Conservation (phyloP, 2,329 filamentous ascomycete species). For the Colletotrichum incanum region DNA sequence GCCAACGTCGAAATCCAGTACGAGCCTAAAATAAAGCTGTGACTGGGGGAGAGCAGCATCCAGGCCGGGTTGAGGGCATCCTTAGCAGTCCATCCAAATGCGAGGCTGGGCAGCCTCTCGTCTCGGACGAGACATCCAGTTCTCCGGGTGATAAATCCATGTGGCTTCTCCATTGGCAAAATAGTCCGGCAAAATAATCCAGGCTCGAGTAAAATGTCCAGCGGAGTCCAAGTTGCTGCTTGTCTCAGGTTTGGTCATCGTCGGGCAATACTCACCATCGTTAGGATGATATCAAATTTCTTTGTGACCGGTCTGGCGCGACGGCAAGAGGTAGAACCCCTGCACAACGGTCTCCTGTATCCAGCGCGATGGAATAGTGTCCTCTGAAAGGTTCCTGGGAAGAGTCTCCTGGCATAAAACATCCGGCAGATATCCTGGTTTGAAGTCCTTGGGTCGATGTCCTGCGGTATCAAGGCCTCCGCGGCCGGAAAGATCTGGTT, state of each 20-base stretch:
- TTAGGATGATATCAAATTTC: constrained; percentile 32
- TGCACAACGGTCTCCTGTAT: constrained; percentile 32
- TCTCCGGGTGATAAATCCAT: constrained; percentile 4
- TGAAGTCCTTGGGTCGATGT: constrained; percentile 37
- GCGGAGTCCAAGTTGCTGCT: constrained; percentile 46
- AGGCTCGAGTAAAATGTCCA: constrained; percentile 43
- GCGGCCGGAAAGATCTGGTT: constrained; percentile 39
- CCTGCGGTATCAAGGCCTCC: constrained; percentile 32
- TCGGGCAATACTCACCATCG: constrained; percentile 58
- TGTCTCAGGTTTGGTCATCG: constrained; percentile 30
- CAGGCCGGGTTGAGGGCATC: constrained; percentile 4
- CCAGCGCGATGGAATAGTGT: constrained; percentile 9
- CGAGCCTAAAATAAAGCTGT: constrained; percentile 27
- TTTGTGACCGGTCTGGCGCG: constrained; percentile 51
- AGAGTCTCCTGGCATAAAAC: constrained; percentile 19
- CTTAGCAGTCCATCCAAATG: constrained; percentile 30
- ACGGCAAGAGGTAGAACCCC: constrained; percentile 44
- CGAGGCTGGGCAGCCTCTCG: constrained; percentile 27
- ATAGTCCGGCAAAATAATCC: constrained; percentile 17
- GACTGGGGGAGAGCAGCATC: background rate
- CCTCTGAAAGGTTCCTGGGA: constrained; percentile 26
- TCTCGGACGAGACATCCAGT: constrained; percentile 37
- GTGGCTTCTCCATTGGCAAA: constrained; percentile 2
- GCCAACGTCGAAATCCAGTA: constrained; percentile 4
- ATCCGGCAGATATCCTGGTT: constrained; percentile 12